Conservation (phyloP, 2,329 filamentous ascomycete genomes). For the Juglanconis oblonga region DNA sequence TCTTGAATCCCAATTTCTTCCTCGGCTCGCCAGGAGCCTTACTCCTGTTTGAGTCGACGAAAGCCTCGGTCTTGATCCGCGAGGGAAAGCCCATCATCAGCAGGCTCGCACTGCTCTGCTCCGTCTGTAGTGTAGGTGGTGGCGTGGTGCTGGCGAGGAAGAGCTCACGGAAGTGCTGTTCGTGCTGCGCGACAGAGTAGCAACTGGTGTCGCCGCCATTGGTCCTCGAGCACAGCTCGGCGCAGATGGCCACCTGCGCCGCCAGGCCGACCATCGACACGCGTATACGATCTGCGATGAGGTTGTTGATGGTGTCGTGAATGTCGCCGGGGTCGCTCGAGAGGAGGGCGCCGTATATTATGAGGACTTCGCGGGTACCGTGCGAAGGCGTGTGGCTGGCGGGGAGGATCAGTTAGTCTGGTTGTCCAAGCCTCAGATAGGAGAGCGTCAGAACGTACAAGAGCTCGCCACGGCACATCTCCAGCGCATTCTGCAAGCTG, state of each 20-base stretch:
- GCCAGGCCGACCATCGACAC: slow-evolving; percentile 88
- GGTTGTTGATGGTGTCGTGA: slow-evolving; percentile 77
- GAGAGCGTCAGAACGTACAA: slow-evolving; percentile 52
- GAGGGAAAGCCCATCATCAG: slow-evolving; percentile 99
- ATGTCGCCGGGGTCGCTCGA: slow-evolving; percentile 95
- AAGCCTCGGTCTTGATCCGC: slow-evolving; percentile 55
- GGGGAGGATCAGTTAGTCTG: slow-evolving; percentile 17
- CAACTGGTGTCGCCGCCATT: slow-evolving; percentile 74
- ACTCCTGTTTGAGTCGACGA: neutral
- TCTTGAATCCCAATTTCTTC: slow-evolving; percentile 38
- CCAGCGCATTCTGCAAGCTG: slow-evolving; percentile 88
- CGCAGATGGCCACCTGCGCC: slow-evolving; percentile 88
- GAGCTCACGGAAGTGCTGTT: slow-evolving; percentile 85
- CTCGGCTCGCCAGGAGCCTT: neutral
- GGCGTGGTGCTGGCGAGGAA: slow-evolving; percentile 86
- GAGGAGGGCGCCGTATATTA: slow-evolving; percentile 87
- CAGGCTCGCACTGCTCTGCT: slow-evolving; percentile 60
- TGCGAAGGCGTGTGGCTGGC: slow-evolving; percentile 82
- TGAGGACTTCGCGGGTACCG: slow-evolving; percentile 86
- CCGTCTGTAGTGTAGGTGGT: slow-evolving; percentile 69
- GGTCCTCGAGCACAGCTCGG: slow-evolving; percentile 81
- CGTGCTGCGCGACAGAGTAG: slow-evolving; percentile 84
- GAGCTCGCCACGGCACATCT: slow-evolving; percentile 90
- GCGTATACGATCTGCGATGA: slow-evolving; percentile 79
- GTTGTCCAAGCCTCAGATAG: neutral